Base-by-base conservation (phyloP, 2,329 filamentous ascomycete genomes). In the Venturia nashicola region DNA sequence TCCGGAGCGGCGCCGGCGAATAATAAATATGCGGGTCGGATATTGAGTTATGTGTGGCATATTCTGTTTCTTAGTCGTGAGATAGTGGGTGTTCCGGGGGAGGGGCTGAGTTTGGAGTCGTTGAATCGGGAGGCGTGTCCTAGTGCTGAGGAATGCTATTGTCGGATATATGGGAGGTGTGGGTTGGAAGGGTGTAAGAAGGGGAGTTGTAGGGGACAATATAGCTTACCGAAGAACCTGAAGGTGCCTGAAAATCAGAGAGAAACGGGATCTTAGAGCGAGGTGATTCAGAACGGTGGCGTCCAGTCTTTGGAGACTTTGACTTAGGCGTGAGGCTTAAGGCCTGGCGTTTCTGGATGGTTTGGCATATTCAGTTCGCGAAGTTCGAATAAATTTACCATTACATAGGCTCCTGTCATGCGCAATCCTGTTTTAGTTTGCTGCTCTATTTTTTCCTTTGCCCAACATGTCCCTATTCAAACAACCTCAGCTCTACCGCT, bases 11-110 rank as follows among this genome's bases (percentile, higher is more conserved):
- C 60, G 34, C 32, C 60, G 3, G 5, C 0, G 34, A 20, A 62
- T 62, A 43, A 62, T 62, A 43, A 23, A 18, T 9, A 46, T 48
- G 60, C 40, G 2, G 72, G 79, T 0, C 71, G 79, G n/a, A 76
- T 81, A 23, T 32, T 80, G 65, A 79, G 77, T 5, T 80, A 81
- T 65, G 54, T 80, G 8, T 81, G 79, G 79, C 79, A 80, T 66
- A 76, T 81, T 55, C 62, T 81, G 27, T 81, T 81, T 66, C 67
- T 79, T 39, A 68, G 70, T 23, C 67, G 66, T 23, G 48, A 55
- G 23, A 55, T 18, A 12, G 48, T 55, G 20, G 48, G 32, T 23
- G 20, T 12, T 27, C 27, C 27, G 8, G 27, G 2, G 67, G 64
- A 55, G 76, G 76, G 0, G 66, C 70, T 8, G 76, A 14, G 34